Conservation (phyloP, 768 basidiomycete species). For the Austroboletus festivus region DNA sequence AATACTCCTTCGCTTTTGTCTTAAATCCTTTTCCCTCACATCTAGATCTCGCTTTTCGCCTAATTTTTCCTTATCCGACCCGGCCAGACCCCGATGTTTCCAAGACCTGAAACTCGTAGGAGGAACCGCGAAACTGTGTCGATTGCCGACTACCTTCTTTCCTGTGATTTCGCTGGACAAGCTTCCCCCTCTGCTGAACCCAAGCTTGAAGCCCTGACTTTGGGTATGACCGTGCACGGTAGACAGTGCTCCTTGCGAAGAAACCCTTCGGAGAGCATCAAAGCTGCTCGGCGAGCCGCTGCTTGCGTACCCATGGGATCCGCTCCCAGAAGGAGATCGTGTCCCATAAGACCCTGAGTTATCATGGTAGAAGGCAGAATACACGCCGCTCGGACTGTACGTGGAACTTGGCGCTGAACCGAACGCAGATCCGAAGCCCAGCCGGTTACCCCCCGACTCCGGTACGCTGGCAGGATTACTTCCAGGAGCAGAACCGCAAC, state of each 20-base stretch:
- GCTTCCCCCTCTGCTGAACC: constrained; percentile 16
- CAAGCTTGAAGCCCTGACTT: constrained; percentile 17
- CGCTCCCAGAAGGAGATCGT: constrained; percentile 21
- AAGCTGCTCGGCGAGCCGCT: constrained; percentile 27
- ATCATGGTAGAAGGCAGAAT: constrained; percentile 11
- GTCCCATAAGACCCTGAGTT: constrained; percentile 19
- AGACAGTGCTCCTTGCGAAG: constrained; percentile 30
- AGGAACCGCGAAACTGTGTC: constrained; percentile 21
- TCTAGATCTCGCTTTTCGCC: constrained; percentile 13
- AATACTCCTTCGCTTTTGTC: constrained; percentile 13
- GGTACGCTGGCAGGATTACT: constrained; percentile 6
- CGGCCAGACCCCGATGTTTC: constrained; percentile 19
- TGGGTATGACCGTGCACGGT: constrained; percentile 18
- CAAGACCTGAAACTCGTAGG: constrained; percentile 27
- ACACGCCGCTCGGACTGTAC: constrained; percentile 14
- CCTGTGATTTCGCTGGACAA: constrained; percentile 18
- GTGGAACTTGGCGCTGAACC: constrained; percentile 24
- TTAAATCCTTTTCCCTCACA: constrained; percentile 12
- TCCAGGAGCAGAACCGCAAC: constrained; percentile 2
- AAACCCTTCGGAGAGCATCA: constrained; percentile 28
- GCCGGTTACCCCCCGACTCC: constrained; percentile 10
- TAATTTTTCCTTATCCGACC: constrained; percentile 19
- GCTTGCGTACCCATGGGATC: constrained; percentile 23
- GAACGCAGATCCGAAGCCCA: constrained; percentile 30
- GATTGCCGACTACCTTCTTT: constrained; percentile 9